Evolutionary conservation across 768 basidiomycete species (phyloP).

Genomic region (Trametes maxima): DNA sequence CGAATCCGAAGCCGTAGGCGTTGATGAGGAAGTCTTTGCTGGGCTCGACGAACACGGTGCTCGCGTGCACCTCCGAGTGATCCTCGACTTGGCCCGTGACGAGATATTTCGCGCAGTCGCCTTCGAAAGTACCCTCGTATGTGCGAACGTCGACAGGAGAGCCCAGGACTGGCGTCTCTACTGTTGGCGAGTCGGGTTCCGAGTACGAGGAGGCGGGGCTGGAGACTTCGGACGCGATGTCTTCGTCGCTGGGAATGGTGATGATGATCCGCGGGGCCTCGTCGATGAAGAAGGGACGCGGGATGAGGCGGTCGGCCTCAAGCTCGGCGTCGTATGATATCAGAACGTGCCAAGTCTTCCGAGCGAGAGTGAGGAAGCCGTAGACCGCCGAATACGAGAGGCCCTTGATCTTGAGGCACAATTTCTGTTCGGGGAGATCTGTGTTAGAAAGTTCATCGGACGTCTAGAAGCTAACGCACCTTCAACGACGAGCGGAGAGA

Average conservation of each 20-base stretch:
- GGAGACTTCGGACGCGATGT: neutral
- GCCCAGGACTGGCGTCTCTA: neutral
- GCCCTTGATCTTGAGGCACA: too few relatives aligned
- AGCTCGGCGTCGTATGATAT: neutral
- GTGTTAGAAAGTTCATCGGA: too few relatives aligned
- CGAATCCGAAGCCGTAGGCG: neutral
- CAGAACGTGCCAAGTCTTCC: neutral
- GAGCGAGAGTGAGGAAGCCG: too few relatives aligned
- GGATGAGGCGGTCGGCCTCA: neutral
- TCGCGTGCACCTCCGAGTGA: neutral
- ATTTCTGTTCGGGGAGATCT: too few relatives aligned
- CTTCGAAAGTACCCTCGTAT: neutral
- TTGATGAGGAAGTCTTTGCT: neutral
- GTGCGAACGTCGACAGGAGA: neutral
- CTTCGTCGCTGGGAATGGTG: neutral
- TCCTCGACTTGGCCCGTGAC: neutral
- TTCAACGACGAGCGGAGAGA: too few relatives aligned
- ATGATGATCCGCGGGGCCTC: neutral
- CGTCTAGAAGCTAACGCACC: too few relatives aligned
- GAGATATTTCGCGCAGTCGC: too few relatives aligned
- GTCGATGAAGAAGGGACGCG: neutral
- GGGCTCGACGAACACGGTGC: neutral
- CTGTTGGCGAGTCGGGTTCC: constrained; percentile 4
- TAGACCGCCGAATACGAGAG: too few relatives aligned
- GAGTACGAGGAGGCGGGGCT: neutral